Conservation (phyloP, 2,329 filamentous ascomycete species). For the Zymoseptoria crescenta region DNA sequence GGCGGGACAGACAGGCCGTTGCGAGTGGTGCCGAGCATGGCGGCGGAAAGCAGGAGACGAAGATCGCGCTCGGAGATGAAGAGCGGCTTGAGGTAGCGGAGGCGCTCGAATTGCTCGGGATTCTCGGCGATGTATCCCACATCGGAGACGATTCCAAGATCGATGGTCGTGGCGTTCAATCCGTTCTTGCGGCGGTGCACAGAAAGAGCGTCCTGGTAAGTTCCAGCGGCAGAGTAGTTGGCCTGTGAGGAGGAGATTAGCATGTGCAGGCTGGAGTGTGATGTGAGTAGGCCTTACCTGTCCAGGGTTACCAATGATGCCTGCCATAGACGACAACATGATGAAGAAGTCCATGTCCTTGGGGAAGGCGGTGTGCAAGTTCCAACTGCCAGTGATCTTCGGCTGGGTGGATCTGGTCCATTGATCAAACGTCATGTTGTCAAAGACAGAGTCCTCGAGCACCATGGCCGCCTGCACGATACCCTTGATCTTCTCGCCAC, state of each 20-base stretch:
- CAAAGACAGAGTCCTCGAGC: conserved; percentile 17
- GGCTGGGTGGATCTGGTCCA: conserved; percentile 7
- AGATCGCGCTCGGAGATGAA: conserved; percentile 4
- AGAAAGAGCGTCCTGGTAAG: conserved; percentile 21
- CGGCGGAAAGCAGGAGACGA: not conserved
- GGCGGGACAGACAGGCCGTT: not conserved
- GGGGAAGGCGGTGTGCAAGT: conserved; percentile 17
- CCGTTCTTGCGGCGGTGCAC: conserved; percentile 21
- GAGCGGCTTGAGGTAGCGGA: not conserved
- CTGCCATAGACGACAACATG: conserved; percentile 19
- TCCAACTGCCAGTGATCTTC: conserved; percentile 26
- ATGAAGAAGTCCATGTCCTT: conserved; percentile 27
- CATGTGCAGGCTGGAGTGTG: not conserved
- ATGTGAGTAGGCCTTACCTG: not conserved
- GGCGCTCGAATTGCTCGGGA: conserved; percentile 3
- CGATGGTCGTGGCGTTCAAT: conserved; percentile 20
- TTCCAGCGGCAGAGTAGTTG: conserved; percentile 19
- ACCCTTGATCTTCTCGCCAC: conserved; percentile 3
- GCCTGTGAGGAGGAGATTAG: conserved; percentile 8
- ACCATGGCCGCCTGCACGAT: conserved; percentile 30
- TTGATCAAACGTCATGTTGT: conserved; percentile 19
- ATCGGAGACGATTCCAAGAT: conserved; percentile 25
- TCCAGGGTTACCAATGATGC: conserved; percentile 17
- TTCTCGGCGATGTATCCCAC: conserved; percentile 18
- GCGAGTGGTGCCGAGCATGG: conserved; percentile 1